Base-by-base conservation (phyloP, 768 basidiomycete genomes). In the Collybia sordida region DNA sequence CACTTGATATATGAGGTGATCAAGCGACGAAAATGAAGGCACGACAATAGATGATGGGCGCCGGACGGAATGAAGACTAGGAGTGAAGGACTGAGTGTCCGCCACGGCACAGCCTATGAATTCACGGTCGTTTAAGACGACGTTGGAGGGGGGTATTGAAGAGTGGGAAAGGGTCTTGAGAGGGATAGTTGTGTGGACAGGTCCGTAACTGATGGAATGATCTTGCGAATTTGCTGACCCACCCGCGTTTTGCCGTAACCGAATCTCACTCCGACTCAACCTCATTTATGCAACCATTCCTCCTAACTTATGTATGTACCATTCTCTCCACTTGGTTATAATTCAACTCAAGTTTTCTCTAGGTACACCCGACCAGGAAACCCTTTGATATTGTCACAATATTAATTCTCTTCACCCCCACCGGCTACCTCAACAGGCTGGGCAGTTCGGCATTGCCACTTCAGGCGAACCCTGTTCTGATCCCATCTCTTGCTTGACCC, bases 191-290 rank as follows among this genome's bases (percentile, higher is more conserved):
- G 53, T 44, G 59, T 59, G 59, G 58, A 61, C 54, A 60, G 59
- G 19, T 31, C 53, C 39, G 41, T 43, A 36, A 48, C 56, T 60
- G 59, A 60, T 61, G 59, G 59, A 59, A 63, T 60, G 59, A 58
- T 57, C 56, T 58, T 52, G 49, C 50, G 56, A 51, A 40, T 46
- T 53, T 58, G 56, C 60, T 57, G 58, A 57, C 55, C 55, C 55
- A 54, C 50, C 56, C 56, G 59, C 56, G 54, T 58, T 48, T 55
- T 60, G 59, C 59, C 59, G 53, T 40, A 38, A 23, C 25, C 35
- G 43, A 48, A 39, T 27, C n/a, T 40, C 43, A 56, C 54, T 55
- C 56, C 50, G 56, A 54, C 54, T 44, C 39, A 55, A 37, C 46
- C 37, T 37, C 18, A 31, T 34, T 22, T 37, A 18, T 41, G 34